Conservation (phyloP, 768 basidiomycete species). For the Lactarius vividus region DNA sequence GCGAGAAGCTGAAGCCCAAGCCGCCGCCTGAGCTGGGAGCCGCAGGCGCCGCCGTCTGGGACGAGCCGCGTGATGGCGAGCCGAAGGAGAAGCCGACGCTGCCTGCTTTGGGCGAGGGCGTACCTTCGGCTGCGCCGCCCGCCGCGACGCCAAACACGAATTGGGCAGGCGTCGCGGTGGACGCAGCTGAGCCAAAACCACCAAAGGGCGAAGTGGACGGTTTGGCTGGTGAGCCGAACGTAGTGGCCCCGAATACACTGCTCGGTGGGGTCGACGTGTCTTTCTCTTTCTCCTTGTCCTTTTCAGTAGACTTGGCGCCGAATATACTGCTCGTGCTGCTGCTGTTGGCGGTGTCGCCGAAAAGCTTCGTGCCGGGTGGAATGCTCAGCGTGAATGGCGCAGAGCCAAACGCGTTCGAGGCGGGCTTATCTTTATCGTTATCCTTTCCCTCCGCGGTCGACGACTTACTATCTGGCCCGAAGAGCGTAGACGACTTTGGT, state of each 20-base stretch:
- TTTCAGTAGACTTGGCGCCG: constrained; percentile 16
- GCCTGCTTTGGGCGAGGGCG: constrained; percentile 19
- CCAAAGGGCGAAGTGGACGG: constrained; percentile 2
- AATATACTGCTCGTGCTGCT: constrained; percentile 13
- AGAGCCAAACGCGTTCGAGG: background rate
- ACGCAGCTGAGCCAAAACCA: constrained; percentile 12
- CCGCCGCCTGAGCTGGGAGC: constrained; percentile 1
- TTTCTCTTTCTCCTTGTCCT: constrained; percentile 10
- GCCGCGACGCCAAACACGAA: constrained; percentile 24
- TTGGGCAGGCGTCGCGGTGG: constrained; percentile 8
- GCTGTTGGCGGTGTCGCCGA: background rate
- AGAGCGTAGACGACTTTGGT: constrained; percentile 12
- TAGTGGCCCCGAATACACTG: constrained; percentile 12
- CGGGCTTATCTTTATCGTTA: constrained; percentile 8
- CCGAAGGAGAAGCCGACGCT: constrained; percentile 27
- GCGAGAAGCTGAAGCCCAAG: background rate
- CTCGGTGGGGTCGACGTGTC: background rate
- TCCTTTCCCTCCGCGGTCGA: constrained; percentile 4
- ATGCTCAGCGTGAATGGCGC: constrained; percentile 6
- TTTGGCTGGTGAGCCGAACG: constrained; percentile 15
- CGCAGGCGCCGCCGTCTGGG: constrained; percentile 1
- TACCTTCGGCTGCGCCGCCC: background rate
- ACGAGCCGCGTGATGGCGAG: constrained; percentile 18
- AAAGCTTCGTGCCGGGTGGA: constrained; percentile 15
- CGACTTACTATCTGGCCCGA: constrained; percentile 8